These are phyloP conservation scores for Polytrichum commune DNA, from an alignment of 225 moss, liverwort and hornwort genomes.

Conservation along the genomic window DNA sequence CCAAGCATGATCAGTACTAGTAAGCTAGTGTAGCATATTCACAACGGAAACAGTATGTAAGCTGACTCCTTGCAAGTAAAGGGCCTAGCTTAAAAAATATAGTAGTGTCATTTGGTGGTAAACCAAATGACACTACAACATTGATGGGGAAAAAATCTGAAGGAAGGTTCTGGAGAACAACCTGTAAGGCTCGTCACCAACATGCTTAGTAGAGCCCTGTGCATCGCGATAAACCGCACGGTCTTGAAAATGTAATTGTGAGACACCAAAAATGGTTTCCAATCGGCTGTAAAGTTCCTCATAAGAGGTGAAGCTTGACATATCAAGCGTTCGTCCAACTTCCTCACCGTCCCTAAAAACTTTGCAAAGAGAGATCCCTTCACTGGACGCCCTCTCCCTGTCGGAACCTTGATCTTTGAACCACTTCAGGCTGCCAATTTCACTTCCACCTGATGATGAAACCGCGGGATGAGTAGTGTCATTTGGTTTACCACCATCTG, in stretches of 20 bases:
- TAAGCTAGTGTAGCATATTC: too few relatives aligned
- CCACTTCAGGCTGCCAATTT: constrained; percentile 27
- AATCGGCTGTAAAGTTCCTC: constrained; percentile 62
- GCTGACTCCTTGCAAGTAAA: background rate
- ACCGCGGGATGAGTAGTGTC: constrained; percentile 15
- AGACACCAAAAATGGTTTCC: constrained; percentile 61
- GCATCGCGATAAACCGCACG: constrained; percentile 42
- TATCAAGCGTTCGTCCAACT: constrained; percentile 58
- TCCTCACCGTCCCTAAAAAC: constrained; percentile 58
- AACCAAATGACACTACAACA: too few relatives aligned
- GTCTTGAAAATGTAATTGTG: constrained; percentile 35
- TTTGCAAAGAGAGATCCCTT: constrained; percentile 45
- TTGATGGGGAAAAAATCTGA: too few relatives aligned
- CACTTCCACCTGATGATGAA: constrained; percentile 1
- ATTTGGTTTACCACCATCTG: background rate
- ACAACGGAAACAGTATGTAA: background rate
- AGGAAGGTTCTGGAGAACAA: constrained; percentile 14
- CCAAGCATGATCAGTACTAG: background rate
- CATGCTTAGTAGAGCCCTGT: constrained; percentile 27
- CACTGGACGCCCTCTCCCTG: constrained; percentile 22
- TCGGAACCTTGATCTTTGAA: constrained; percentile 13
- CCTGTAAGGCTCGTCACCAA: constrained; percentile 70
- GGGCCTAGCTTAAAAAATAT: too few relatives aligned
- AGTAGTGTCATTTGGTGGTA: too few relatives aligned
- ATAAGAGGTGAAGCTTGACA: constrained; percentile 52